Percentiles rank a stretch among this genome's conserved stretches.
These are phyloP conservation scores for Calonectria crousiana DNA, from an alignment of 2,329 filamentous ascomycete species.

Conservation along the genomic window DNA sequence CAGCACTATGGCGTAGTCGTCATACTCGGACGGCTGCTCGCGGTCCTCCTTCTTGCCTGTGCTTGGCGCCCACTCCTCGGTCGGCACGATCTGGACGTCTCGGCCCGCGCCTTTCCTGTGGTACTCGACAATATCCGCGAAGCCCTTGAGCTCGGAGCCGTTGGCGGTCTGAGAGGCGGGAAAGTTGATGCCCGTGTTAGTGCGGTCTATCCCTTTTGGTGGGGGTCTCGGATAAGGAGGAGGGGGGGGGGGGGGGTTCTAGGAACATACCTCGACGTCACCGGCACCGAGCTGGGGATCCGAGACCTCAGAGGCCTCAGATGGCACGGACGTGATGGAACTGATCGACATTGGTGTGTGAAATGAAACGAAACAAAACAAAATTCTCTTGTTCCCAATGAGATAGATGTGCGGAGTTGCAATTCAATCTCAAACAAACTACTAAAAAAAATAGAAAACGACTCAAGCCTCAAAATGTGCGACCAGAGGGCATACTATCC, in stretches of 20 bases:
- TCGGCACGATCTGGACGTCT: background rate
- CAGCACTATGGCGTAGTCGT: constrained; percentile 13
- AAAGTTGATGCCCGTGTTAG: background rate
- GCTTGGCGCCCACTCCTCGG: background rate
- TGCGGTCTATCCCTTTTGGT: background rate
- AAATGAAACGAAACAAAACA: background rate
- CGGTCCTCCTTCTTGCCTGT: background rate
- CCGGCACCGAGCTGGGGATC: background rate
- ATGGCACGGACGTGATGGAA: background rate
- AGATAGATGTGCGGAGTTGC: background rate
- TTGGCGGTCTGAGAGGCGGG: background rate
- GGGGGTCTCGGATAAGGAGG: background rate
- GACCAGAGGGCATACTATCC: background rate
- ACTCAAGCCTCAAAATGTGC: background rate
- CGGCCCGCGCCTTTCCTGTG: background rate
- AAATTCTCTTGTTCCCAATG: background rate
- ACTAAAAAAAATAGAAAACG: background rate
- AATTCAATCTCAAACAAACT: background rate
- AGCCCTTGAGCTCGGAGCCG: background rate
- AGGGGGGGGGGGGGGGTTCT: no score
- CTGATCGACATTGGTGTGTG: background rate
- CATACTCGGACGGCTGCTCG: background rate
- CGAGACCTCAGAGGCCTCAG: background rate
- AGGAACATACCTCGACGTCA: background rate
- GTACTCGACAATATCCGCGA: constrained; percentile 10